Conservation (phyloP, 2,329 filamentous ascomycete genomes). For the Pseudocercospora vitis region DNA sequence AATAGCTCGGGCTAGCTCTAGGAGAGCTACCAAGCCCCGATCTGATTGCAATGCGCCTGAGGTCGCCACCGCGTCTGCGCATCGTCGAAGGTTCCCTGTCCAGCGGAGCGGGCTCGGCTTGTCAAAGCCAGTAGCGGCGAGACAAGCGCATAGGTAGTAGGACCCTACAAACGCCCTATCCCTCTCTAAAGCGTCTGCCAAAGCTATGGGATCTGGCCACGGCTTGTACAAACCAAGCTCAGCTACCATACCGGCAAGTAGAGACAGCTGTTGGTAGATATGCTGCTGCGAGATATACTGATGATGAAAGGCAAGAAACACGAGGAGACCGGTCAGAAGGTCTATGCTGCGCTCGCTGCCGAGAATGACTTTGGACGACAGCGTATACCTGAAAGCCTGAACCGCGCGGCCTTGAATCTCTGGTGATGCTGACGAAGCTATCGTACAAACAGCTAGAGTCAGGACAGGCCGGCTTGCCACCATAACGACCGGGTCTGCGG, state of each 20-base stretch:
- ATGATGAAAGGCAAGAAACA: slow-evolving; percentile 32
- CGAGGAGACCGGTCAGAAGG: slow-evolving; percentile 29
- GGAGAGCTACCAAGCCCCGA: slow-evolving; percentile 14
- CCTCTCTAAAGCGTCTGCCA: slow-evolving; percentile 22
- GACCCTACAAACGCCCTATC: slow-evolving; percentile 31
- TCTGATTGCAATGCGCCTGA: slow-evolving; percentile 22
- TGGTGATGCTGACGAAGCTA: slow-evolving; percentile 24
- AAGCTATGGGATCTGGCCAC: slow-evolving; percentile 16
- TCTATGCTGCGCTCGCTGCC: slow-evolving; percentile 30
- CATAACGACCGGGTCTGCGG: slow-evolving; percentile 25
- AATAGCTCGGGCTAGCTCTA: slow-evolving; percentile 26
- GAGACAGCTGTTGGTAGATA: slow-evolving; percentile 29
- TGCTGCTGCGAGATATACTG: slow-evolving; percentile 30
- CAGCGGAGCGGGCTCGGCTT: slow-evolving; percentile 31
- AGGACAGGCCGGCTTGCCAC: slow-evolving; percentile 26
- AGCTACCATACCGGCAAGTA: slow-evolving; percentile 32
- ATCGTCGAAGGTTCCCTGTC: slow-evolving; percentile 26
- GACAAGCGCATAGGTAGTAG: slow-evolving; percentile 30
- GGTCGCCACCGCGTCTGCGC: slow-evolving; percentile 20
- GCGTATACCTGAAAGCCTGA: slow-evolving; percentile 30
- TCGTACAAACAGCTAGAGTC: slow-evolving; percentile 31
- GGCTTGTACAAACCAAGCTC: slow-evolving; percentile 30
- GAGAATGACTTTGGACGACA: slow-evolving; percentile 30
- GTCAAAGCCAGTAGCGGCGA: slow-evolving; percentile 29
- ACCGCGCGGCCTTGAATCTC: slow-evolving; percentile 27